Base-by-base conservation (phyloP, 2,329 filamentous ascomycete species). In the Sporothrix luriei region DNA sequence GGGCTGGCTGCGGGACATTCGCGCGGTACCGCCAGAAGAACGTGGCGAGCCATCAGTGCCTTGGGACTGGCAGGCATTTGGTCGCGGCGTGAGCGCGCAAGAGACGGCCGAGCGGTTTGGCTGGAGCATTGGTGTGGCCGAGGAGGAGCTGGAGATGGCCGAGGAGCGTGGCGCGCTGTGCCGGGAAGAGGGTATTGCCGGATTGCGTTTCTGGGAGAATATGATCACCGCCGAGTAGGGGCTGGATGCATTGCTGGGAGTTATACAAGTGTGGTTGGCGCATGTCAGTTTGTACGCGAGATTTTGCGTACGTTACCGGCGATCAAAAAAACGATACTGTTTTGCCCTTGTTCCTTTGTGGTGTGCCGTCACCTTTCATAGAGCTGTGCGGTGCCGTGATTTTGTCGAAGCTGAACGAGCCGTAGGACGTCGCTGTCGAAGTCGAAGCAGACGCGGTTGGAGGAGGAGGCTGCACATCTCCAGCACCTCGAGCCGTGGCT, bases 51-150 rank as follows among this genome's bases (percentile, higher is more conserved):
- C 21, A 11, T 85, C 90, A 3, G 84, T 90, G 46, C 75, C 84
- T 0, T 95, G 91, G 91, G 90, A 96, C 75, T 92, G 90, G 90
- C 84, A 83, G 61, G 76, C 83, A 52, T 97, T 93, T 78, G 94
- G 95, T 0, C 86, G 90, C 69, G 93, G 95, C 11, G 89, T 98
- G 38, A 97, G 93, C 16, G 93, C 93, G 1, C 92, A 95, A 76
- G 94, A 98, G 76, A 88, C 89, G 0, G 95, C 95, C 0, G 92
- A 96, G 78, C 84, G 88, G 65, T 99, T 99, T 79, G 92, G 94
- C 6, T 99, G 95, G 95, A 98, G 95, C 77, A 90, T 99, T 9
- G 95, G 95, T 10, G 94, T 99, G 26, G 95, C 95, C 1, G 91
- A 91, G 71, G 95, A 98, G 78, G 95, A 99, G 80, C 84, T 99